Evolutionary conservation across 2,329 filamentous ascomycete species (phyloP).

Genomic region (Fusarium hostae): DNA sequence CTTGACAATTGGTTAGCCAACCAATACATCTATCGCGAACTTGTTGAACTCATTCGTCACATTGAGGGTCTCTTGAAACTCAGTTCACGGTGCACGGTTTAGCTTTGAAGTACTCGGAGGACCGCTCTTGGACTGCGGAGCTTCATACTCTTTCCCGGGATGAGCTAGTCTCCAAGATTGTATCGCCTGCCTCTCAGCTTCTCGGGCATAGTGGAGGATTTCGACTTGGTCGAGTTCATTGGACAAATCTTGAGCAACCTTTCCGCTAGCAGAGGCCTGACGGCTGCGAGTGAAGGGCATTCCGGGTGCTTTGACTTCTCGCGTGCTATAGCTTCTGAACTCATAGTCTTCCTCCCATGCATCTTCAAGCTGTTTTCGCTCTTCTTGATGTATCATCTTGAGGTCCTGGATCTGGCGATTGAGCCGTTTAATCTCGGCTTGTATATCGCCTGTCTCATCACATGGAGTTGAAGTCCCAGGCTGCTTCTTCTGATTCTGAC

Average conservation of each 20-base stretch:
- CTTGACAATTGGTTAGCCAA: background rate
- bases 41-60: rapidly evolving
- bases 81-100: background rate
- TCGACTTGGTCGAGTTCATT: background rate
- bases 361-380: background rate
- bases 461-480: background rate
- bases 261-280: background rate
- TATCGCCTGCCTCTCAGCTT: rapidly evolving
- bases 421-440: background rate
- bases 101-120: background rate
- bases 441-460: background rate
- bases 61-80: background rate
- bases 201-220: background rate
- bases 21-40: background rate
- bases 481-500: background rate
- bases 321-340: background rate
- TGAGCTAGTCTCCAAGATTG: background rate
- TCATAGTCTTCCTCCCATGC: background rate
- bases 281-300: background rate
- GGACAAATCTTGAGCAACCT: background rate
- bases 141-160: background rate
- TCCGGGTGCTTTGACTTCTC: background rate
- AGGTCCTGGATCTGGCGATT: background rate
- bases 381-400: background rate
- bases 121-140: rapidly evolving